Conservation (phyloP, 2,329 filamentous ascomycete genomes). For the Colletotrichum sp. region DNA sequence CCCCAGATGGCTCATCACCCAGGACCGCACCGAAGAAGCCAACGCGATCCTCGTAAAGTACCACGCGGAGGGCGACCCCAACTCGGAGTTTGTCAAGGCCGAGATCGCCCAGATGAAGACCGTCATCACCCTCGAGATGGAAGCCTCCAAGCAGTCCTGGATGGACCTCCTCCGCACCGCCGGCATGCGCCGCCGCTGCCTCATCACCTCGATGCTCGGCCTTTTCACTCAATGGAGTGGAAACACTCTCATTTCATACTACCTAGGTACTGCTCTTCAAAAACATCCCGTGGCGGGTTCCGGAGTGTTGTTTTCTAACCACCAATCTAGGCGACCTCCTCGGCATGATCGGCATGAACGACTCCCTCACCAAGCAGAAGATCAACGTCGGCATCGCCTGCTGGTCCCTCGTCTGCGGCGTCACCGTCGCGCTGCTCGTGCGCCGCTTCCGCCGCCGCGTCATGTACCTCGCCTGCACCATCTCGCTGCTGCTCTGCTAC, state of each 20-base stretch:
- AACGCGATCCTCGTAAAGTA: conserved; percentile 41
- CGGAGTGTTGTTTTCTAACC: not conserved
- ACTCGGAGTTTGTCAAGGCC: conserved; percentile 58
- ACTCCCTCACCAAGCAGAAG: conserved; percentile 42
- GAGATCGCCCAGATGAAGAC: conserved; percentile 66
- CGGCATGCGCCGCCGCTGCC: conserved; percentile 54
- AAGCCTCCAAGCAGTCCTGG: conserved; percentile 59
- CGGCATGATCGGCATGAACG: conserved; percentile 48
- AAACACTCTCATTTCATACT: conserved; percentile 55
- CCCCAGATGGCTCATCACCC: conserved; percentile 36
- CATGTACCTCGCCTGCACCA: conserved; percentile 55
- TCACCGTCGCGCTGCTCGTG: conserved; percentile 46
- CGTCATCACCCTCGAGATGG: conserved; percentile 60
- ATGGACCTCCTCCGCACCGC: conserved; percentile 53
- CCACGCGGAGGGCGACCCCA: conserved; percentile 56
- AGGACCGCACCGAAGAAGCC: conserved; percentile 36
- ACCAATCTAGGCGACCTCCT: conserved; percentile 40
- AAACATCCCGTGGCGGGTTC: not conserved
- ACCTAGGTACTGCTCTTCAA: conserved; percentile 32
- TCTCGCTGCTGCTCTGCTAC: conserved; percentile 47
- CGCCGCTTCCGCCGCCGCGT: conserved; percentile 47
- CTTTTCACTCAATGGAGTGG: conserved; percentile 61
- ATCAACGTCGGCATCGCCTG: conserved; percentile 53
- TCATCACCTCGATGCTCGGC: conserved; percentile 55
- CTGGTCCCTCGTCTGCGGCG: conserved; percentile 51